These are phyloP conservation scores for Periconia digitata DNA, from an alignment of 2,329 filamentous ascomycete genomes.

Conservation along the genomic window DNA sequence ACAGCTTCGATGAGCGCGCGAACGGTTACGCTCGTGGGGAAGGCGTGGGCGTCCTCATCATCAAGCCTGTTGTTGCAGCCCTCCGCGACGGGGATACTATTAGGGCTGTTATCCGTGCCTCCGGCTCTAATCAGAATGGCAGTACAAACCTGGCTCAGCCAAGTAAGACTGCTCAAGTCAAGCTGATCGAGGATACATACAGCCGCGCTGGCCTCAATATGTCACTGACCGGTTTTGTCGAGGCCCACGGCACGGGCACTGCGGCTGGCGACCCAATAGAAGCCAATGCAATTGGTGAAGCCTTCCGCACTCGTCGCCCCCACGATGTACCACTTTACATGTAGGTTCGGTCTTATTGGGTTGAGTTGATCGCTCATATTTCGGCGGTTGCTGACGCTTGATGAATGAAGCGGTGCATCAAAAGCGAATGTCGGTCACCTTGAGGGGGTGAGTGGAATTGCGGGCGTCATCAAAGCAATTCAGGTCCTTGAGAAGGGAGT, in stretches of 20 bases:
- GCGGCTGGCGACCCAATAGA: constrained; percentile 43
- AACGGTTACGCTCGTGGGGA: constrained; percentile 67
- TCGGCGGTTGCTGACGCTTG: background rate
- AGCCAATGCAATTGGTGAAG: constrained; percentile 14
- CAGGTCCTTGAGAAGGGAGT: constrained; percentile 35
- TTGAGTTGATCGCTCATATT: background rate
- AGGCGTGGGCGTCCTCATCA: constrained; percentile 46
- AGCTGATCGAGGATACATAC: constrained; percentile 37
- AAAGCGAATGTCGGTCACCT: constrained; percentile 25
- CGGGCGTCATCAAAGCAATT: constrained; percentile 25
- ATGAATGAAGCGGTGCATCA: constrained; percentile 7
- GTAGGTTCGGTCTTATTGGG: background rate
- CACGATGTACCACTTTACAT: background rate
- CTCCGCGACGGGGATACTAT: constrained; percentile 28
- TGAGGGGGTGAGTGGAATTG: constrained; percentile 21
- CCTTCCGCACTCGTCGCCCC: constrained; percentile 6
- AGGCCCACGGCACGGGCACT: constrained; percentile 53
- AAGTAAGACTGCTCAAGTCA: constrained; percentile 48
- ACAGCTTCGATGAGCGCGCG: constrained; percentile 54
- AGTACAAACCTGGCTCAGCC: constrained; percentile 24
- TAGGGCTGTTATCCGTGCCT: constrained; percentile 28
- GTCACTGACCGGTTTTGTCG: constrained; percentile 24
- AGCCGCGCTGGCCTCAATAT: constrained; percentile 37
- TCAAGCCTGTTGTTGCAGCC: constrained; percentile 23
- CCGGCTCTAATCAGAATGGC: constrained; percentile 24